Base-by-base conservation (phyloP, 768 basidiomycete genomes). In the Amyloporia xantha region DNA sequence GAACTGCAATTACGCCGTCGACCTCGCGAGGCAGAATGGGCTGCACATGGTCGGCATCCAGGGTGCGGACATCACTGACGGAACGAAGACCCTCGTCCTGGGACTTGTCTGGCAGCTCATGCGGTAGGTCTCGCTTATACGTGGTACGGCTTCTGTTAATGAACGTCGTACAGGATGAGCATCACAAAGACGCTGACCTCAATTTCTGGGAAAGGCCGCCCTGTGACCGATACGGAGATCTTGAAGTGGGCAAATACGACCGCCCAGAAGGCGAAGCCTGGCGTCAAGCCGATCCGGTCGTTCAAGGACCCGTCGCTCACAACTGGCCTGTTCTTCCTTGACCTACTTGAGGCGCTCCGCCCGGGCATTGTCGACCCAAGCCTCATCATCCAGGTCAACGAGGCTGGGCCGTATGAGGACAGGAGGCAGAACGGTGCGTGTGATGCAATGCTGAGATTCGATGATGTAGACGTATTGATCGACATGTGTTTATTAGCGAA, bases 51-150 rank as follows among this genome's bases (percentile, higher is more conserved):
- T 99, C 40, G 94, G 95, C 5, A 97, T 98, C 53, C 96, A 99
- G 64, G 96, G 96, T 11, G 84, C 95, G 1, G 95, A 98, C 66
- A 94, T 99, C 55, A 91, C 94, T 50, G 95, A 99, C 60, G 92
- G 85, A n/a, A 74, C 73, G 44, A 87, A 84, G 69, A 98, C 94
- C 3, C 73, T 99, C 47, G 93, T 97, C 5, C 79, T 99, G 24
- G 96, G 95, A 25, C 78, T 97, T 28, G 93, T 97, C 0, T 99
- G 96, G 96, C 96, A 98, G 62, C 73, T 96, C 46, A 97, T 97
- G 94, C 73, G 90, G 87, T 88, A 41, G 28, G 78, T 68, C 17
- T 17, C 40, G 13, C 37, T 26, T 38, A n/a, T n/a, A 3, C 9
- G 4, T 17, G 19, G 23, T 11, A 3, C n/a, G 20, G 36, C 28